A percentile compares a stretch with the other conserved stretches of the same genome.
phyloP scores from a whole-genome alignment of 2,329 filamentous ascomycete species.

The Harringtonia aguacate region DNA sequence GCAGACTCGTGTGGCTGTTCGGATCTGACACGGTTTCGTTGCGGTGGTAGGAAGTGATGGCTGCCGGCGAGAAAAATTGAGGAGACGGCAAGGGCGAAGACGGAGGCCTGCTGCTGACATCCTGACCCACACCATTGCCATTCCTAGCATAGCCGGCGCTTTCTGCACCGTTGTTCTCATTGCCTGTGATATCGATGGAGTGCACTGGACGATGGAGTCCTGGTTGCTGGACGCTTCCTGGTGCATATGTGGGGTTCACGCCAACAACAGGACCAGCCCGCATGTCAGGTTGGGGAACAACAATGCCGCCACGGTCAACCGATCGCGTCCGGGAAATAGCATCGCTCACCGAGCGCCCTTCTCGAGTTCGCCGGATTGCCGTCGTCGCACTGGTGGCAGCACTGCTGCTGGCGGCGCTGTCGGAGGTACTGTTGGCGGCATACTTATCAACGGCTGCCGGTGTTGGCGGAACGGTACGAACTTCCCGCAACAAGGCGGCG shows the following conservation, averaged over 20 bases:
- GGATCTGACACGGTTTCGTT: conserved; percentile 33
- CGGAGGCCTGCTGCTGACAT: not conserved
- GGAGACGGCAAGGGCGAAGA: conserved; percentile 1
- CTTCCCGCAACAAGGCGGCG: conserved; percentile 20
- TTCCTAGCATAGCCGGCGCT: not conserved
- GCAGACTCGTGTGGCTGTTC: conserved; percentile 28
- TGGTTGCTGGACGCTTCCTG: conserved; percentile 46
- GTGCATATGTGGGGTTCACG: conserved; percentile 49
- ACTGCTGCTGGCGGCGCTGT: conserved; percentile 20
- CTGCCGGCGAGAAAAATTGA: conserved; percentile 25
- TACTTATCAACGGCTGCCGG: conserved; percentile 23
- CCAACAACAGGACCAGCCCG: conserved; percentile 54
- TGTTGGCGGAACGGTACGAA: conserved; percentile 24
- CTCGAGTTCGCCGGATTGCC: conserved; percentile 28
- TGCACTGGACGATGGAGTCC: conserved; percentile 27
- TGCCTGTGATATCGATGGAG: conserved; percentile 28
- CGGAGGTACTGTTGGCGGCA: conserved; percentile 23
- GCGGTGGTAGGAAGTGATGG: conserved; percentile 29
- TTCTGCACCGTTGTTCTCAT: not conserved
- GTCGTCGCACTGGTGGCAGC: not conserved
- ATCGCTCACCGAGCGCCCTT: conserved; percentile 26
- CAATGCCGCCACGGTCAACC: conserved; percentile 44
- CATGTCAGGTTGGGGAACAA: conserved; percentile 49
- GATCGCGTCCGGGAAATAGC: conserved; percentile 47
- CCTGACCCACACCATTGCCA: not conserved